Evolutionary conservation across 2,329 filamentous ascomycete genomes (phyloP).

Genomic region (Raffaelea albimanens): DNA sequence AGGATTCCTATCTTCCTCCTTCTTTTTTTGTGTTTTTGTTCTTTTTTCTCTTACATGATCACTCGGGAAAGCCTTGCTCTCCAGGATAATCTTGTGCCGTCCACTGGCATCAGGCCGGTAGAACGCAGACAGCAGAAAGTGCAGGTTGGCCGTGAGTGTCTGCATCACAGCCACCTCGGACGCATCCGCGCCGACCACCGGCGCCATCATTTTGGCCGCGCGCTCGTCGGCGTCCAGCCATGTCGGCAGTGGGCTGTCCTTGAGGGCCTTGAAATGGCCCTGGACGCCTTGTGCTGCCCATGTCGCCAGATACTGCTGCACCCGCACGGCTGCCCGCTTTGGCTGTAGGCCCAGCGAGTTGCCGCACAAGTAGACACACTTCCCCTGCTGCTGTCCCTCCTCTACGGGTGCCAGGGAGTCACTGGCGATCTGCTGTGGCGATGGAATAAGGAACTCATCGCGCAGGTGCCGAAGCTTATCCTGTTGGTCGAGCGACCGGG

Average conservation of each 20-base stretch:
- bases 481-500: slow-evolving; percentile 44
- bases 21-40: too few species aligned
- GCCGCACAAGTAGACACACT: slow-evolving; percentile 68
- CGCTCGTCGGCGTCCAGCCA: slow-evolving; percentile 76
- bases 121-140: slow-evolving; percentile 76
- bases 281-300: slow-evolving; percentile 81
- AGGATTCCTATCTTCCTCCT: too few species aligned
- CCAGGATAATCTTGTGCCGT: slow-evolving; percentile 70
- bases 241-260: slow-evolving; percentile 56
- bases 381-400: slow-evolving; percentile 12
- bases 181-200: slow-evolving; percentile 62
- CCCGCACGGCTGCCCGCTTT: slow-evolving; percentile 53
- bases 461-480: slow-evolving; percentile 53
- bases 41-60: too few species aligned
- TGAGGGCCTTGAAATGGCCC: slow-evolving; percentile 67
- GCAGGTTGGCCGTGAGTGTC: slow-evolving; percentile 72
- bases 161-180: slow-evolving; percentile 83
- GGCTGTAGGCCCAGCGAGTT: slow-evolving; percentile 86
- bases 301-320: slow-evolving; percentile 66
- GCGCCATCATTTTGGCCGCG: slow-evolving; percentile 59
- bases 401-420: neutral
- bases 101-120: slow-evolving; percentile 54
- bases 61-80: slow-evolving; percentile 83
- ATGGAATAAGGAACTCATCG: slow-evolving; percentile 68
- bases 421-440: slow-evolving; percentile 34